Evolutionary conservation across 2,329 filamentous ascomycete species (phyloP).

Genomic region (Sporothrix globosa): DNA sequence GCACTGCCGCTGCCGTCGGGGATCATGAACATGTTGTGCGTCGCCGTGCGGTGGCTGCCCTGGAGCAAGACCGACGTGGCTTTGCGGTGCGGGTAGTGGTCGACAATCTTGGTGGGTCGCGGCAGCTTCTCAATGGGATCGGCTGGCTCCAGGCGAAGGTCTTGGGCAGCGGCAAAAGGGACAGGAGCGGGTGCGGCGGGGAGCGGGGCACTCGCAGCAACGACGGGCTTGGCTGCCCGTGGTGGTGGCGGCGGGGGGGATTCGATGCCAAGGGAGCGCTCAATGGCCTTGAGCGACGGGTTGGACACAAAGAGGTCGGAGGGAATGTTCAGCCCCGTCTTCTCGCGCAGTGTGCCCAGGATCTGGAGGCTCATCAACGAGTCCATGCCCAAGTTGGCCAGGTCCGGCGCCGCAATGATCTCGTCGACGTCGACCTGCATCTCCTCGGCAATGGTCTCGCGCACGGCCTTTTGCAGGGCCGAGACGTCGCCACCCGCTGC

Average conservation of each 20-base stretch:
- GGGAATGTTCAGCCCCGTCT: constrained; percentile 58
- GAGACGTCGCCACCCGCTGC: constrained; percentile 43
- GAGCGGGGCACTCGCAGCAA: constrained; percentile 38
- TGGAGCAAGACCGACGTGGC: constrained; percentile 53
- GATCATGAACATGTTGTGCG: constrained; percentile 56
- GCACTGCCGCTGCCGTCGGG: constrained; percentile 63
- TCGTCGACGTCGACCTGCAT: constrained; percentile 72
- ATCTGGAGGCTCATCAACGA: constrained; percentile 62
- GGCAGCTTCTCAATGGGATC: constrained; percentile 52
- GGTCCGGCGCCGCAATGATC: constrained; percentile 56
- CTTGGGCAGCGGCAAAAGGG: constrained; percentile 31
- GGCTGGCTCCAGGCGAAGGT: constrained; percentile 40
- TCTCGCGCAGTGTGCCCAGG: constrained; percentile 58
- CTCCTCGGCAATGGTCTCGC: constrained; percentile 69
- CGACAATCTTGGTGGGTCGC: constrained; percentile 45
- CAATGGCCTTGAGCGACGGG: constrained; percentile 66
- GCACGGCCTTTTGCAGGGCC: constrained; percentile 55
- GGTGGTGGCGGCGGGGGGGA: constrained; percentile 41
- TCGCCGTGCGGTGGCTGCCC: constrained; percentile 54
- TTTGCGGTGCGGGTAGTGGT: constrained; percentile 56
- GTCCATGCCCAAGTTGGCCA: constrained; percentile 62
- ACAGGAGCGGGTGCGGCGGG: constrained; percentile 32
- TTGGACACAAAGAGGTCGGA: constrained; percentile 65
- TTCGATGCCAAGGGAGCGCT: constrained; percentile 63
- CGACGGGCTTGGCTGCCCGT: constrained; percentile 36